A percentile compares a stretch with the other conserved stretches of the same genome.
Conservation (phyloP, 1,139 yeast species). For the Eremothecium cymbalariae region DNA sequence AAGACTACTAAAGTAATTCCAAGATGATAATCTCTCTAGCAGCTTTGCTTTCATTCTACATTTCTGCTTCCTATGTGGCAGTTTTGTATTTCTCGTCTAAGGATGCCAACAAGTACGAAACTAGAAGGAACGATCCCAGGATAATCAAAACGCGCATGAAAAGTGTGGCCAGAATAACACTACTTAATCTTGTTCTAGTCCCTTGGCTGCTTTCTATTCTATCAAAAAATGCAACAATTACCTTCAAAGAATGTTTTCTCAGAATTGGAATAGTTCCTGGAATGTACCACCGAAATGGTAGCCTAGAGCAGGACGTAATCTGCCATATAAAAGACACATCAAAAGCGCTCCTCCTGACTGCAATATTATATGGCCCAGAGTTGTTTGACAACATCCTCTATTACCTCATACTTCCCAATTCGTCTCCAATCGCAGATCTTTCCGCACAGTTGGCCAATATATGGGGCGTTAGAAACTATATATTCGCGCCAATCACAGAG, state of each 20-base stretch:
- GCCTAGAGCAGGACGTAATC: slow-evolving; percentile 12
- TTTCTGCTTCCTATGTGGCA: slow-evolving; percentile 25
- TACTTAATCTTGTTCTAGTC: slow-evolving; percentile 23
- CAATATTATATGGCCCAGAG: slow-evolving; percentile 52
- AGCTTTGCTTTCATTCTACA: slow-evolving; percentile 16
- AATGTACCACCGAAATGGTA: slow-evolving; percentile 10
- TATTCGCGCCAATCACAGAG: slow-evolving; percentile 83
- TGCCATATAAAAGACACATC: slow-evolving; percentile 25
- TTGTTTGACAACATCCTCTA: slow-evolving; percentile 34
- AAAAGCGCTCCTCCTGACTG: slow-evolving; percentile 33
- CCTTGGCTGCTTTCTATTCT: slow-evolving; percentile 25
- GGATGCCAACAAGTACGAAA: slow-evolving; percentile 17
- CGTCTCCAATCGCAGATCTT: slow-evolving; percentile 17
- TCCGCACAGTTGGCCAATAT: slow-evolving; percentile 33
- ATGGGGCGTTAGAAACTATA: slow-evolving; percentile 53
- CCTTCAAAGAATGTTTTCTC: slow-evolving; percentile 14
- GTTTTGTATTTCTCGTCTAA: slow-evolving; percentile 19
- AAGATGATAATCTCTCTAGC: slow-evolving; percentile 3
- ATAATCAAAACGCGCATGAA: slow-evolving; percentile 34
- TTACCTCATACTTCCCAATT: slow-evolving; percentile 28
- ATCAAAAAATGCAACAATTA: slow-evolving; percentile 8
- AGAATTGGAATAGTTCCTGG: slow-evolving; percentile 31
- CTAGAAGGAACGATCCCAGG: slow-evolving; percentile 41
- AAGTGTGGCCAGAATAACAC: slow-evolving; percentile 26
- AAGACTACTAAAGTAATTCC: too few relatives aligned